Base-by-base conservation (phyloP, 2,329 filamentous ascomycete species). In the Ophiostoma ulmi region DNA sequence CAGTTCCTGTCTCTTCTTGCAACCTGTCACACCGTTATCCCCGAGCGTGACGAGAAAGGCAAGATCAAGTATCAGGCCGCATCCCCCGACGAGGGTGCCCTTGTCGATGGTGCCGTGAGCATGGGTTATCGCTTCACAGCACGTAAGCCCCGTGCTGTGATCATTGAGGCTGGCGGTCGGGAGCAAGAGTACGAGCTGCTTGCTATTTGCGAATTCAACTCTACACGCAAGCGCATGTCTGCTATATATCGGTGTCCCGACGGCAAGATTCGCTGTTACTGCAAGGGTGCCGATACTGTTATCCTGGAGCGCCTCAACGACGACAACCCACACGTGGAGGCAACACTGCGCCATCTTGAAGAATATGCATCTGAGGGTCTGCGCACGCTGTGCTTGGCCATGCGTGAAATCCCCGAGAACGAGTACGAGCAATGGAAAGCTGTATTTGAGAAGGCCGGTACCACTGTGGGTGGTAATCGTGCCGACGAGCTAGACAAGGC, bases 171-270 rank as follows among this genome's bases (percentile, higher is more conserved):
- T 1, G 86, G 87, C 55, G 93, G 91, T 0, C 82, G 87, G 75
- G 86, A 92, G 74, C 84, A 87, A 63, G 91, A 97, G 78, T 99
- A 95, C 78, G 92, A 97, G 78, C 85, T 99, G 55, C 82, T 99
- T 72, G 94, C 94, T 2, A 94, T 99, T n/a, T 97, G 94, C 79
- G 95, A 99, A 80, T 99, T 99, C 84, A 99, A 99, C 81, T 98
- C 95, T 1, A 95, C 93, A 10, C 87, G 95, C 76, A 99, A 99
- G 83, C 87, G 95, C 75, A 99, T 99, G 95, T 98, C 95, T 8
- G 92, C 94, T 31, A 96, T 99, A 75, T 97, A 96, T 82, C 89
- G 96, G 69, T 97, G 94, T 77, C 95, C 95, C 0, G 94, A 98
- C 81, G 95, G 95, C 73, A 97, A 95, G 81, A 91, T 99, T 72